Percentiles rank a stretch among this genome's conserved stretches.
Evolutionary conservation across 163 green algal genomes (phyloP).

Genomic region (Scenedesmus sp.): DNA sequence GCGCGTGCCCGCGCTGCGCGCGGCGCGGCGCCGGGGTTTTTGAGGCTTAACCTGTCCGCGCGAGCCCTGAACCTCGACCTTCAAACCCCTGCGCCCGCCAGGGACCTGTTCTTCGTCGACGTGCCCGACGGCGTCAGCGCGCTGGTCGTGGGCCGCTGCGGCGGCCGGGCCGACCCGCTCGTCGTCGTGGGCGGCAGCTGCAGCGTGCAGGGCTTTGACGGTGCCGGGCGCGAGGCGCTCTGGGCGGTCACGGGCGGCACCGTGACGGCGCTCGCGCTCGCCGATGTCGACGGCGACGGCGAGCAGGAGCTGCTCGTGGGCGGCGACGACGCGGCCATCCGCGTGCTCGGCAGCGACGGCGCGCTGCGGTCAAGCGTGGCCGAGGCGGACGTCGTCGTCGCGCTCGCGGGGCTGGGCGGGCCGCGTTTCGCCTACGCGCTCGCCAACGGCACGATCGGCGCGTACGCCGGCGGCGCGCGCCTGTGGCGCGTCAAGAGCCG

Average conservation of each 20-base stretch:
- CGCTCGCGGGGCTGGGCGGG: constrained; percentile 37
- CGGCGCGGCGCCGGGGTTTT: too few relatives aligned
- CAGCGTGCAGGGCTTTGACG: constrained; percentile 74
- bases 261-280: constrained; percentile 72
- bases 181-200: constrained; percentile 75
- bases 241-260: constrained; percentile 80
- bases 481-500: constrained; percentile 82
- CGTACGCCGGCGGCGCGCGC: constrained; percentile 64
- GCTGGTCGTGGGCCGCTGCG: constrained; percentile 55
- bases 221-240: constrained; percentile 64
- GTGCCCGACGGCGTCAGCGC: constrained; percentile 68
- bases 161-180: constrained; percentile 40
- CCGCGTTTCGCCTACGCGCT: constrained; percentile 74
- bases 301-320: constrained; percentile 62
- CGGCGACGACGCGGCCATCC: constrained; percentile 76
- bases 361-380: constrained; percentile 63
- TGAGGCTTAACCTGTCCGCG: too few relatives aligned
- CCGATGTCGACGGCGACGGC: constrained; percentile 66
- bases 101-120: constrained; percentile 83
- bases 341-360: constrained; percentile 62
- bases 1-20: too few relatives aligned
- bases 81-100: too few relatives aligned
- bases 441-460: constrained; percentile 78
- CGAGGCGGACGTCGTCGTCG: constrained; percentile 74
- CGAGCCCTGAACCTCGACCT: too few relatives aligned